A percentile compares a stretch with the other conserved stretches of the same genome.
These are phyloP conservation scores for Marasmius fiardii DNA, from an alignment of 1,284 basidiomycete species.

Conservation along the genomic window DNA sequence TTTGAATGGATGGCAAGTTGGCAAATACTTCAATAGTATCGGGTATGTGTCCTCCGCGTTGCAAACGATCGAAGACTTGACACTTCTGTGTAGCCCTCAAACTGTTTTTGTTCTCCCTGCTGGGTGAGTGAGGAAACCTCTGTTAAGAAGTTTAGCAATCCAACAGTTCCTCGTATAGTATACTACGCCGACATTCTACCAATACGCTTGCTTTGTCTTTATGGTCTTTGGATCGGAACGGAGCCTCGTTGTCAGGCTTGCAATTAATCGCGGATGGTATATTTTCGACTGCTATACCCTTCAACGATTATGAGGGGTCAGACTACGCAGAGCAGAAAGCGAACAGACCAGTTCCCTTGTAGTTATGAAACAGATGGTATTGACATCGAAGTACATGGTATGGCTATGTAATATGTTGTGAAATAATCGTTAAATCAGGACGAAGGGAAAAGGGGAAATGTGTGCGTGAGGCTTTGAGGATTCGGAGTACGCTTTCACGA, in stretches of 20 bases:
- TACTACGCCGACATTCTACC: slow-evolving; percentile 33
- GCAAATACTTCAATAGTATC: slow-evolving; percentile 49
- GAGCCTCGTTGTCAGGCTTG: slow-evolving; percentile 38
- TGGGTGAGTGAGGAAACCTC: slow-evolving; percentile 13
- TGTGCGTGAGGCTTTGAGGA: no score
- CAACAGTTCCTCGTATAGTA: slow-evolving; percentile 21
- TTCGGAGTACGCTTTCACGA: no score
- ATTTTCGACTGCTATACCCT: no score
- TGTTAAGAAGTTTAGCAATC: slow-evolving; percentile 27
- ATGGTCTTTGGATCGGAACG: slow-evolving; percentile 41
- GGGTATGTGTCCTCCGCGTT: slow-evolving; percentile 25
- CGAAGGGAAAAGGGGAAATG: background rate
- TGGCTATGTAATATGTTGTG: no score
- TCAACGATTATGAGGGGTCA: no score
- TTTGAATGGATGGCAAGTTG: slow-evolving; percentile 51
- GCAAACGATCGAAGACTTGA: background rate
- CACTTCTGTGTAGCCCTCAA: slow-evolving; percentile 35
- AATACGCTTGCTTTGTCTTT: slow-evolving; percentile 46
- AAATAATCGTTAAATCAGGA: no score
- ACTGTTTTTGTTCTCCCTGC: slow-evolving; percentile 43
- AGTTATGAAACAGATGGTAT: no score
- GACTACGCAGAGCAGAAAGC: no score
- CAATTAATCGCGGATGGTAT: background rate
- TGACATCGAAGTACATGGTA: background rate
- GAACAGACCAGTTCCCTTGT: no score